phyloP scores from a whole-genome alignment of 192 early-diverging fungal genomes.

The Entomortierella lignicola region DNA sequence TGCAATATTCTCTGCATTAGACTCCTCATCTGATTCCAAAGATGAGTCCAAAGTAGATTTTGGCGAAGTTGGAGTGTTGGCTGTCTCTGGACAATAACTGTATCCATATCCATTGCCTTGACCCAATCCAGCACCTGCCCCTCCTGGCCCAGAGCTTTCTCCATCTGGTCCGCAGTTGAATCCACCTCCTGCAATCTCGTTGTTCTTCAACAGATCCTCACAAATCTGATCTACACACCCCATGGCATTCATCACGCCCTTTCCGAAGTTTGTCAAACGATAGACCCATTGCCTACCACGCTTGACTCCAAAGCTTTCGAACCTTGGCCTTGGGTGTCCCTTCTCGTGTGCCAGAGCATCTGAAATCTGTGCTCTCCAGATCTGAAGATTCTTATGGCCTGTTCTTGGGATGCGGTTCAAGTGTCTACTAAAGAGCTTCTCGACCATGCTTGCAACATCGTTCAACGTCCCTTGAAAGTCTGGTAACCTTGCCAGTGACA shows the following conservation, averaged over 20 bases:
- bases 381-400: slow-evolving; percentile 51
- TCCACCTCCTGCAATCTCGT: slow-evolving; percentile 17
- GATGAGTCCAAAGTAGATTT: not conserved
- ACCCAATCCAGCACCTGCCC: slow-evolving; percentile 44
- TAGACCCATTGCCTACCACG: slow-evolving; percentile 53
- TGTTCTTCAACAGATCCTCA: slow-evolving; percentile 48
- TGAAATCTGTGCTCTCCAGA: slow-evolving; percentile 53
- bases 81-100: slow-evolving; percentile 28
- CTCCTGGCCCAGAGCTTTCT: slow-evolving; percentile 16
- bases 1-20: slow-evolving; percentile 21
- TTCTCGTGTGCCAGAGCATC: slow-evolving; percentile 52
- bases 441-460: slow-evolving; percentile 53
- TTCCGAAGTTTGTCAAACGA: slow-evolving; percentile 41
- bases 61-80: not conserved
- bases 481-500: slow-evolving; percentile 45
- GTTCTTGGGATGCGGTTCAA: slow-evolving; percentile 52
- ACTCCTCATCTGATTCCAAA: slow-evolving; percentile 12
- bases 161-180: slow-evolving; percentile 9
- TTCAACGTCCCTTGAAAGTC: slow-evolving; percentile 47
- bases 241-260: slow-evolving; percentile 53
- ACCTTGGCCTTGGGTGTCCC: slow-evolving; percentile 44
- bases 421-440: slow-evolving; percentile 44
- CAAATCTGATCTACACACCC: slow-evolving; percentile 48
- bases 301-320: slow-evolving; percentile 54
- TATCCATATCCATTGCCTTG: slow-evolving; percentile 49